Evolutionary conservation across 352 stramenopile species (phyloP), one percentile per base, ranked within the genome.

Genomic region (Globisporangium uncinulatum): DNA sequence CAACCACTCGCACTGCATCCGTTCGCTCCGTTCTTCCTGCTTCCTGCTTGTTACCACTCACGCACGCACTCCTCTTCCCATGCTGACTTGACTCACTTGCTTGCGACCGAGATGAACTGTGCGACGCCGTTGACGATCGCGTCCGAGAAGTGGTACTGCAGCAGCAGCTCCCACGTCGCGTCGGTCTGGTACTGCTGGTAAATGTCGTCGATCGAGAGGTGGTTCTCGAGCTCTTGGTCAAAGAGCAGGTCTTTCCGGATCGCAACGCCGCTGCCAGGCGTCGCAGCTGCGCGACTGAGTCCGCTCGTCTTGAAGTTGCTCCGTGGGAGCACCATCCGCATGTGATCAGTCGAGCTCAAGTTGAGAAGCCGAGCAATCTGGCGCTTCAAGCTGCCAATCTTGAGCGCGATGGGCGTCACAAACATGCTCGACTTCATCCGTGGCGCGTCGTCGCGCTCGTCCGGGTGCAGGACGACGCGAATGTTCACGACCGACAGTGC

Each of bases 161-260:
- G 68, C 21, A 80, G 70, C 42, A 92, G 64, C 53, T 92, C 72
- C 82, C 82, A 90, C 32, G 67, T 67, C 21, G 63, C 78, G 56
- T 76, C 76, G 70, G 81, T 84, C 50, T 68, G 74, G 61, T 90
- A 92, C 68, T 92, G 82, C 59, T 86, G 64, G 75, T 92, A 92
- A 78, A 92, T 84, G 75, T 89, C 82, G 56, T 76, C 71, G 54
- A 92, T 68, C 43, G 65, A 79, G 51, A 89, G 64, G 61, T 74
- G 85, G 66, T 89, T 70, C 52, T 88, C 73, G 8, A 90, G 67
- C 60, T 89, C 78, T 42, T 92, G 82, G 58, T 92, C 79, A 51
- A 74, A 89, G 49, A 71, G 69, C 59, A 92, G 57, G 52, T 92
- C 82, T 41, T 84, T 75, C 32, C 82, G 77, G 52, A 87, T 73